Evolutionary conservation across 1,139 yeast genomes (phyloP).

Genomic region (Diutina catenulata): DNA sequence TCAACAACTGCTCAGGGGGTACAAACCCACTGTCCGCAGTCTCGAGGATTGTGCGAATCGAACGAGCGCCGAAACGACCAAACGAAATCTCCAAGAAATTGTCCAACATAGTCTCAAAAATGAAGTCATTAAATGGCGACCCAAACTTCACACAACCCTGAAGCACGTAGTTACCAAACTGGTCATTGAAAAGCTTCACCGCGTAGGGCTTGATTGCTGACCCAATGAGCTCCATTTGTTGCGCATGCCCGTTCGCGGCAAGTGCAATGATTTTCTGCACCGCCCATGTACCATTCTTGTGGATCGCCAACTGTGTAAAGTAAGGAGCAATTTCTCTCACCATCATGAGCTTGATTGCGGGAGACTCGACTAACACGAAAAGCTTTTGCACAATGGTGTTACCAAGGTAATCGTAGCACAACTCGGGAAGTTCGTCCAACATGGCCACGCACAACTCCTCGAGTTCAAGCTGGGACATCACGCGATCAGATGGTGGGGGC

Average conservation of each 20-base stretch:
- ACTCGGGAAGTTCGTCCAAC: conserved; percentile 82
- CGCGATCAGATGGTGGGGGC: not conserved
- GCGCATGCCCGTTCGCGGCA: conserved; percentile 39
- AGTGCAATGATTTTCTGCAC: conserved; percentile 89
- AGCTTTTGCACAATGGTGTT: conserved; percentile 91
- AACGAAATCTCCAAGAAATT: conserved; percentile 75
- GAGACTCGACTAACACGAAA: conserved; percentile 56
- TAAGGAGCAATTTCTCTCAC: conserved; percentile 67
- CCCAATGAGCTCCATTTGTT: conserved; percentile 63
- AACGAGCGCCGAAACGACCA: conserved; percentile 91
- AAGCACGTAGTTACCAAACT: conserved; percentile 91
- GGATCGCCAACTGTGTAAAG: conserved; percentile 86
- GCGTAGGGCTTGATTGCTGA: conserved; percentile 70
- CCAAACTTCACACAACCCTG: conserved; percentile 92
- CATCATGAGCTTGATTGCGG: conserved; percentile 70
- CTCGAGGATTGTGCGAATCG: conserved; percentile 87
- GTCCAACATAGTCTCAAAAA: conserved; percentile 72
- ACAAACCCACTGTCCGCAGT: conserved; percentile 39
- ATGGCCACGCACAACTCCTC: conserved; percentile 79
- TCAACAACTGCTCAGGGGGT: conserved; percentile 54
- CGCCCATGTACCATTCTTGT: conserved; percentile 99
- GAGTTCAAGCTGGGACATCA: conserved; percentile 39
- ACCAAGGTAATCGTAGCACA: conserved; percentile 88
- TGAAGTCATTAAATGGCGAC: conserved; percentile 78
- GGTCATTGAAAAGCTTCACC: conserved; percentile 82